Percentiles rank a stretch among this genome's conserved stretches.
Conservation (phyloP, 768 basidiomycete genomes). For the Kwoniella sp. region DNA sequence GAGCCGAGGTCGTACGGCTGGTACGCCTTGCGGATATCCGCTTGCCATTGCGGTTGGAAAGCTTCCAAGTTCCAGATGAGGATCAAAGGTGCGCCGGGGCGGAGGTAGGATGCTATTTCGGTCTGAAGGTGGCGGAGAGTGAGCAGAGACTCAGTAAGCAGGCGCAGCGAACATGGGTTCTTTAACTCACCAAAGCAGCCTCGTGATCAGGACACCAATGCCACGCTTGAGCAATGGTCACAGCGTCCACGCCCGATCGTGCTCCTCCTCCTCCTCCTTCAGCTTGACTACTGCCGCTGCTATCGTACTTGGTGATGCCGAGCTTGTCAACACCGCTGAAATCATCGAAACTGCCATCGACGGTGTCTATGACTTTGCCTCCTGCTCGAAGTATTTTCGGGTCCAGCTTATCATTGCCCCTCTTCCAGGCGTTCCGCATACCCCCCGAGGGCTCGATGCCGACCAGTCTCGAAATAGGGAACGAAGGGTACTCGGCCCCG, state of each 20-base stretch:
- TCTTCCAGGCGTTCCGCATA: constrained; percentile 76
- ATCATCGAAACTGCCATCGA: constrained; percentile 53
- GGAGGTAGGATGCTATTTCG: constrained; percentile 80
- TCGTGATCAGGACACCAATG: constrained; percentile 84
- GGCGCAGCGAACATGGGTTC: neutral
- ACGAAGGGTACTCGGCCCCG: constrained; percentile 54
- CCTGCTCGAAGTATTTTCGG: constrained; percentile 1
- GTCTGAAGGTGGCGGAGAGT: constrained; percentile 36
- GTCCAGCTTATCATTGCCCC: constrained; percentile 25
- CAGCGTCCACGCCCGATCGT: constrained; percentile 37
- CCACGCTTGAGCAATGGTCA: constrained; percentile 67
- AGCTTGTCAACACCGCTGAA: constrained; percentile 28
- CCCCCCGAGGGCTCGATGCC: constrained; percentile 82
- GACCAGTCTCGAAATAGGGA: constrained; percentile 62
- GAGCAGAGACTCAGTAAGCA: neutral
- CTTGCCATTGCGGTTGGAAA: constrained; percentile 71
- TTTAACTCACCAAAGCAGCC: constrained; percentile 63
- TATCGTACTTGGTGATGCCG: constrained; percentile 4
- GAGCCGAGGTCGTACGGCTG: constrained; percentile 71
- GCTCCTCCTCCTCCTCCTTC: constrained; percentile 14
- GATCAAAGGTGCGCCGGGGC: constrained; percentile 69
- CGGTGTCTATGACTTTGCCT: constrained; percentile 22
- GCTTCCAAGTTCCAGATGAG: constrained; percentile 92
- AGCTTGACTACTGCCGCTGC: neutral
- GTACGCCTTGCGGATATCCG: constrained; percentile 68